Evolutionary conservation across 1,284 basidiomycete genomes (phyloP).

Genomic region (Golubevia pallescens): DNA sequence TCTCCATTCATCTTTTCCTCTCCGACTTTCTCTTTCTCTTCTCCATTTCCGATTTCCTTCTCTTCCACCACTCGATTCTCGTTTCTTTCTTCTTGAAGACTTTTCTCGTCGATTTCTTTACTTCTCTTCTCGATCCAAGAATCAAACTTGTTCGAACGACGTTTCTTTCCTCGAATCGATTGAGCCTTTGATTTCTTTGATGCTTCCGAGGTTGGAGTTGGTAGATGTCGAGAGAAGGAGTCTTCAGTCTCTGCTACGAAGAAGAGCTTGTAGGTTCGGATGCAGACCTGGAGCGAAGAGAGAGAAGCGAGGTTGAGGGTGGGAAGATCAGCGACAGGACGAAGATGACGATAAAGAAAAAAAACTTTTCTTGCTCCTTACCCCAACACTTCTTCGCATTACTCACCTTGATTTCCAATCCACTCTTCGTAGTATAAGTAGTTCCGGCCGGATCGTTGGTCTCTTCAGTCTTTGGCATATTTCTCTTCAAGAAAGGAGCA

Average conservation of each 20-base stretch:
- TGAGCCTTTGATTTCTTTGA: not conserved
- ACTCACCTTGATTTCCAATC: slow-evolving; percentile 45
- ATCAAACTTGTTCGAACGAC: not conserved
- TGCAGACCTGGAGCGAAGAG: slow-evolving; percentile 38
- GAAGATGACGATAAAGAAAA: not conserved
- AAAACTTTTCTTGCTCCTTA: not conserved
- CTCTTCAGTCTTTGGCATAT: slow-evolving; percentile 19
- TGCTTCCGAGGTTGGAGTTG: not conserved
- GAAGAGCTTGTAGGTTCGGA: slow-evolving; percentile 58
- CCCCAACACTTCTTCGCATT: no score
- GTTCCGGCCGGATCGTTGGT: slow-evolving; percentile 27
- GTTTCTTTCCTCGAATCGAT: not conserved
- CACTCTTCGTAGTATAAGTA: slow-evolving; percentile 43
- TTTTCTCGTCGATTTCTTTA: not conserved
- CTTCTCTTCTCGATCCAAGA: not conserved
- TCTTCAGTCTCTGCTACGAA: slow-evolving; percentile 58
- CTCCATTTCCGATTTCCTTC: not conserved
- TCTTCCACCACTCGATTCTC: not conserved
- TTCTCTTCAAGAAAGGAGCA: slow-evolving; percentile 54
- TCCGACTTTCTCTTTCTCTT: not conserved
- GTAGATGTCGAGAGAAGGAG: slow-evolving; percentile 42
- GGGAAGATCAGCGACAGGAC: not conserved
- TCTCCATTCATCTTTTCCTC: not conserved
- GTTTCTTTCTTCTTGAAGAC: not conserved
- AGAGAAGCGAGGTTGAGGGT: not conserved